Base-by-base conservation (phyloP, 768 basidiomycete species). In the Mycena polygramma region DNA sequence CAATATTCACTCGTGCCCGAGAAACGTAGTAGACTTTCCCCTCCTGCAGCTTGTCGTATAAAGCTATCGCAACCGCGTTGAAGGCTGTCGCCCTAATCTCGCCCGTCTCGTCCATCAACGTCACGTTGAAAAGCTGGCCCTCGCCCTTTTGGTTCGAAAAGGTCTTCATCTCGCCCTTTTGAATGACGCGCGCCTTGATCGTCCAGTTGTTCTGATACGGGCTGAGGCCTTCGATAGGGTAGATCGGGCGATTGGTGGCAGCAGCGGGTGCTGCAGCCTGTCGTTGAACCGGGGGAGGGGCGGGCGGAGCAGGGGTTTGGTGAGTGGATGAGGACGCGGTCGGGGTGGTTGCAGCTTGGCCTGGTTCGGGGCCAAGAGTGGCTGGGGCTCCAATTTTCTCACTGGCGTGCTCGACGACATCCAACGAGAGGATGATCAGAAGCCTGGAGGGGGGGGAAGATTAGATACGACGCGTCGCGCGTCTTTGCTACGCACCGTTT, bases 201-300 rank as follows among this genome's bases (percentile, higher is more conserved):
- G 94, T 96, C 98, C 98, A 99, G 80, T 95, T 95, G 83, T 97
- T 98, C 81, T 98, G 96, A 76, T 98, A 99, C 11, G 97, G 97
- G 77, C 94, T 96, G 53, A 99, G 88, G 7, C 91, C 93, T 78
- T 98, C 97, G 73, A 99, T 99, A 2, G 97, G 97, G 80, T 91
- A 87, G 20, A 85, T 81, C 26, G 81, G 80, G 41, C 81, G 82
- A n/a, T 77, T 77, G 69, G 55, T 68, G 67, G 26, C 76, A 77
- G 24, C 14, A n/a, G 74, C 59, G 35, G 79, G 57, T 15, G 76
- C 55, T 22, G 20, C 35, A 17, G 46, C 45, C 46, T 75, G 73
- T 46, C 76, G 71, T 15, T 57, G 76, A 22, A 69, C 77, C 41
- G 70, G 70, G 15, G 68, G 73, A 43, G 71, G 67, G 10, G 68